Percentiles rank a stretch among this genome's conserved stretches.
phyloP scores from a whole-genome alignment of 2,329 filamentous ascomycete species.

The Trichoderma asperellum region DNA sequence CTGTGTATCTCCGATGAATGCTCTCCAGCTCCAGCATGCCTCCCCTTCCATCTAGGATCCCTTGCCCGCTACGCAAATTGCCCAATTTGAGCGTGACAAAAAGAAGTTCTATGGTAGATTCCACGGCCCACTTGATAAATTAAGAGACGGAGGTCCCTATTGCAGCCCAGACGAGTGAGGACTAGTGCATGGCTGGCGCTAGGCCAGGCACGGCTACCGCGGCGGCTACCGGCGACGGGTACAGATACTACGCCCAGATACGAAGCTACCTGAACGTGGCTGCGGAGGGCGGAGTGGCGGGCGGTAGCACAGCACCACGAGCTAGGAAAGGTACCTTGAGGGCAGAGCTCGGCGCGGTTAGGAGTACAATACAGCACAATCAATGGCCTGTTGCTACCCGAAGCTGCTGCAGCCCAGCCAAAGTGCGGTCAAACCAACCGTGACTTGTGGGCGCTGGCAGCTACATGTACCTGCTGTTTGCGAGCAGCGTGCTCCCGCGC shows the following conservation, averaged over 20 bases:
- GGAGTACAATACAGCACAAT: slow-evolving; percentile 11
- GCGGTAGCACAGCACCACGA: neutral
- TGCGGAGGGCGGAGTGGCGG: slow-evolving; percentile 18
- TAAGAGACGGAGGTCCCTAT: slow-evolving; percentile 27
- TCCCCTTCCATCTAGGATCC: slow-evolving; percentile 14
- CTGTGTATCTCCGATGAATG: neutral
- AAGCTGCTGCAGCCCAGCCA: slow-evolving; percentile 18
- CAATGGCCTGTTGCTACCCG: slow-evolving; percentile 13
- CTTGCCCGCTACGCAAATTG: slow-evolving; percentile 34
- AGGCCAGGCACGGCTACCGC: neutral
- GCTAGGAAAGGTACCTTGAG: neutral
- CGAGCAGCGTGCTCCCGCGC: neutral
- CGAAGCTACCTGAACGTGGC: slow-evolving; percentile 12
- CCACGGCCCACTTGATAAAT: slow-evolving; percentile 31
- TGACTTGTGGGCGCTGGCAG: neutral
- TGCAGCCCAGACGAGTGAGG: neutral
- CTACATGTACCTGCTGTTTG: neutral
- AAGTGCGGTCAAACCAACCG: slow-evolving; percentile 18
- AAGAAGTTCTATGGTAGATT: slow-evolving; percentile 30
- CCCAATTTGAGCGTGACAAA: slow-evolving; percentile 33
- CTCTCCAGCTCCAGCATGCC: neutral
- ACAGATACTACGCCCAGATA: neutral
- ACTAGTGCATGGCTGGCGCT: neutral
- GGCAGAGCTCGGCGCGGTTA: neutral
- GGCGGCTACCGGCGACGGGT: neutral